These are phyloP conservation scores for Ulota crispa DNA, from an alignment of 225 moss, liverwort and hornwort genomes.

Conservation along the genomic window DNA sequence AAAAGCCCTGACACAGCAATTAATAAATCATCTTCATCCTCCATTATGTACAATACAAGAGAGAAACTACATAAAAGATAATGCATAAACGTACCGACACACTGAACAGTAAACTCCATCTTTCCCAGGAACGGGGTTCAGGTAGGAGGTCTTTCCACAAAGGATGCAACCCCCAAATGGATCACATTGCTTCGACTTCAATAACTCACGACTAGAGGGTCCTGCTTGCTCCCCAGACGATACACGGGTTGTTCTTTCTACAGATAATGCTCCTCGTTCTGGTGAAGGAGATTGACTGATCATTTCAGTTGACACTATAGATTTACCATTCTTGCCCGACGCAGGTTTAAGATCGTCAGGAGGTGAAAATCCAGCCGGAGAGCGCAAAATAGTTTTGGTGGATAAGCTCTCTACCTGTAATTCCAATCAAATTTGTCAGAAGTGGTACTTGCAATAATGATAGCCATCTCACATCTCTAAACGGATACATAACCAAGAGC, in stretches of 20 bases:
- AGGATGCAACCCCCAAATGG: slow-evolving; percentile 29
- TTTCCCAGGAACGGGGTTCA: slow-evolving; percentile 27
- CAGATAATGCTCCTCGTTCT: slow-evolving; percentile 28
- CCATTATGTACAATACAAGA: not conserved
- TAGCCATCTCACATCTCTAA: not conserved
- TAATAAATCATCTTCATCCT: not conserved
- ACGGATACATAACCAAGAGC: not conserved
- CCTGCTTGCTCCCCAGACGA: slow-evolving; percentile 56
- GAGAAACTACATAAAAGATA: slow-evolving; percentile 5
- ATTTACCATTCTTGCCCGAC: slow-evolving; percentile 32
- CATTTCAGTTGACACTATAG: slow-evolving; percentile 20
- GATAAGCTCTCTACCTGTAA: slow-evolving; percentile 39
- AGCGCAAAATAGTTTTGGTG: slow-evolving; percentile 7
- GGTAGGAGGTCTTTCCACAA: slow-evolving; percentile 30
- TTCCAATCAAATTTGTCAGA: slow-evolving; percentile 25
- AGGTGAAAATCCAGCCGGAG: slow-evolving; percentile 25
- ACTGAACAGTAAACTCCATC: slow-evolving; percentile 35
- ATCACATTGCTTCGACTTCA: slow-evolving; percentile 28
- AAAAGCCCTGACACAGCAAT: not conserved
- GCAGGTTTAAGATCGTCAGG: slow-evolving; percentile 21
- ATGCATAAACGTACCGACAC: slow-evolving; percentile 47
- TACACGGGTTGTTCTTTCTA: slow-evolving; percentile 36
- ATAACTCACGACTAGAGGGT: slow-evolving; percentile 40
- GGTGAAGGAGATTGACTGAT: slow-evolving; percentile 38
- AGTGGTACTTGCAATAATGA: not conserved